Evolutionary conservation across 345 rosid species (phyloP), one percentile per base, ranked within the genome.

Genomic region (Gossypium stocksii): DNA sequence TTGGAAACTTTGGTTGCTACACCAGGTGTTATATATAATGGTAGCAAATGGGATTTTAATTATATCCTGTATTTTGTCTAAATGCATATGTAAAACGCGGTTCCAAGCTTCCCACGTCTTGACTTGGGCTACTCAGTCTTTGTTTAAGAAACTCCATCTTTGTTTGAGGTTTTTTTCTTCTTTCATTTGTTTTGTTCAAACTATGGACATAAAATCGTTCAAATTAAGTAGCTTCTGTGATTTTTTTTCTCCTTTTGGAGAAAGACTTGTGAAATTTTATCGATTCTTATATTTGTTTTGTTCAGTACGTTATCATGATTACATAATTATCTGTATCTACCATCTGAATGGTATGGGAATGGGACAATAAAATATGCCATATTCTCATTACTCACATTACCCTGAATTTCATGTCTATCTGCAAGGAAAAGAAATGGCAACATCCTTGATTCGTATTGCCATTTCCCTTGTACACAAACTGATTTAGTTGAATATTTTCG

Each of bases 61-160:
- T 45, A 45, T 11, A 45, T 45, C 13, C 49, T 9, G 13, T 45
- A 8, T 45, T 45, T 45, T 63, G 68, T 63, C 67, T 29, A 29
- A 16, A 38, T 34, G 22, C 38, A 25, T 29, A 27, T 43, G 2
- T 3, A 14, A 5, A 43, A 69, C 70, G 73, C 73, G 76, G 70
- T 71, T 43, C 54, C 58, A 23, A 0, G 20, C 7, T 17, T 8
- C 2, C 7, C 17, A 58, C 70, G 45, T 3, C 75, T 76, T 76
- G 82, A 76, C 77, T 62, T 17, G 20, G 73, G 70, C 70, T 70
- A 17, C 22, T 38, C 67, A 17, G 4, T 46, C 7, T 8, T 0
- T 45, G 38, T 34, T 34, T 34, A 34, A 34, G 38, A 34, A 34
- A 34, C 4, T 34, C 38, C 4, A 34, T 6, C 38, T 34, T 34